Evolutionary conservation across 2,329 filamentous ascomycete species (phyloP).

Genomic region (Raffaelea arxii): DNA sequence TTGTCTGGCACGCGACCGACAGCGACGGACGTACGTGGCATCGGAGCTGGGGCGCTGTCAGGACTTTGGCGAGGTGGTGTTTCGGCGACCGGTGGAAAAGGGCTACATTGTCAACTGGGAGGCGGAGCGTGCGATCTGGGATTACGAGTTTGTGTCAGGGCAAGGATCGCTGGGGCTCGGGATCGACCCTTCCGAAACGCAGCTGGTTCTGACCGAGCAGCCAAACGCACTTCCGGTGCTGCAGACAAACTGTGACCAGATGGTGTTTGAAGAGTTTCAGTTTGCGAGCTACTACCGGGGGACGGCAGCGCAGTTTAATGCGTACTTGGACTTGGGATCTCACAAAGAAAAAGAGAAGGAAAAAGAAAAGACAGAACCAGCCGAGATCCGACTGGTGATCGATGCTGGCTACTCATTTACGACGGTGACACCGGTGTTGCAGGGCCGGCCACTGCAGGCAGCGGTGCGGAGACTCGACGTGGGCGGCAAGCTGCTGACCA

Average conservation of each 20-base stretch:
- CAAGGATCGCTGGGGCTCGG: conserved; percentile 41
- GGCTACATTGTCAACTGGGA: conserved; percentile 97
- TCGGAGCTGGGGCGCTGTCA: conserved; percentile 68
- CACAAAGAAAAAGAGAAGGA: neutral
- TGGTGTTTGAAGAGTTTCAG: conserved; percentile 94
- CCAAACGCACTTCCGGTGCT: conserved; percentile 72
- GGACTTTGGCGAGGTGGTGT: conserved; percentile 83
- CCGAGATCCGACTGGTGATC: conserved; percentile 77
- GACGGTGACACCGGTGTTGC: conserved; percentile 76
- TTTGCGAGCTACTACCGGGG: conserved; percentile 79
- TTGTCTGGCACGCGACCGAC: conserved; percentile 74
- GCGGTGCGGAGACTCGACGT: conserved; percentile 80
- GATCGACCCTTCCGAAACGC: conserved; percentile 73
- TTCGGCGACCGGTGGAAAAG: conserved; percentile 84
- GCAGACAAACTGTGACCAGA: conserved; percentile 87
- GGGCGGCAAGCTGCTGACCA: conserved; percentile 87
- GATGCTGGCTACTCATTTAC: conserved; percentile 93
- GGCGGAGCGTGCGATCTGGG: conserved; percentile 90
- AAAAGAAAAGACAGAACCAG: conserved; percentile 16
- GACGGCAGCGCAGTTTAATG: conserved; percentile 67
- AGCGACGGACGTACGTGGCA: conserved; percentile 69
- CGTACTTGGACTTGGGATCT: conserved; percentile 57
- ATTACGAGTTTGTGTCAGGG: conserved; percentile 70
- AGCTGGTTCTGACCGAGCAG: conserved; percentile 75
- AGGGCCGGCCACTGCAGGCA: conserved; percentile 68